Evolutionary conservation across 2,329 filamentous ascomycete genomes (phyloP).

Genomic region (Chaetomium sp.): DNA sequence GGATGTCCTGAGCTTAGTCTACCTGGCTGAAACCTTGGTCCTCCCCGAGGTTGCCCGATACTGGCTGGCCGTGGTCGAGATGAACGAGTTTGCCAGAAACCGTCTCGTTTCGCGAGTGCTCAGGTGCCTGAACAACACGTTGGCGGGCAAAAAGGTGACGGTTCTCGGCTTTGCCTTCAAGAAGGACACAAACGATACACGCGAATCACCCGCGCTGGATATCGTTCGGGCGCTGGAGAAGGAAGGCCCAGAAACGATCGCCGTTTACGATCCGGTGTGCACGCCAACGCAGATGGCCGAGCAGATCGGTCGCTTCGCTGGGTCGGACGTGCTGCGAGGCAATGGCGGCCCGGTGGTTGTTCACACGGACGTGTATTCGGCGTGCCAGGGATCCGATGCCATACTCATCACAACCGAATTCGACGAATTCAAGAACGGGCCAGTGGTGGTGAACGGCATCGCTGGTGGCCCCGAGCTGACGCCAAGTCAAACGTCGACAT

Average conservation of each 20-base stretch:
- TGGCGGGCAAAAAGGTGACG: slow-evolving; percentile 14
- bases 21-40: slow-evolving; percentile 14
- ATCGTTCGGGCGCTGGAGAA: slow-evolving; percentile 6
- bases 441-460: not conserved
- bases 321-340: not conserved
- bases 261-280: slow-evolving; percentile 13
- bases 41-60: slow-evolving; percentile 16
- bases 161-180: slow-evolving; percentile 16
- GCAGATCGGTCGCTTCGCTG: not conserved
- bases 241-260: slow-evolving; percentile 7
- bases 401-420: slow-evolving; percentile 22
- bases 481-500: not conserved
- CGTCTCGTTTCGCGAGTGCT: not conserved
- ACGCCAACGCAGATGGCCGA: slow-evolving; percentile 6
- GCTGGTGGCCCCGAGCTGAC: not conserved
- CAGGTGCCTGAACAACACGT: slow-evolving; percentile 11
- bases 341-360: slow-evolving; percentile 10
- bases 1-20: slow-evolving; percentile 14
- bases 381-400: slow-evolving; percentile 6
- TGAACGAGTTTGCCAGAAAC: slow-evolving; percentile 18
- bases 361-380: slow-evolving; percentile 12
- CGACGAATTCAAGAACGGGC: slow-evolving; percentile 13
- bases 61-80: slow-evolving; percentile 10
- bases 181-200: slow-evolving; percentile 16
- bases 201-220: slow-evolving; percentile 15